Evolutionary conservation across 2,329 filamentous ascomycete species (phyloP).

Genomic region (Botrytis byssoidea): DNA sequence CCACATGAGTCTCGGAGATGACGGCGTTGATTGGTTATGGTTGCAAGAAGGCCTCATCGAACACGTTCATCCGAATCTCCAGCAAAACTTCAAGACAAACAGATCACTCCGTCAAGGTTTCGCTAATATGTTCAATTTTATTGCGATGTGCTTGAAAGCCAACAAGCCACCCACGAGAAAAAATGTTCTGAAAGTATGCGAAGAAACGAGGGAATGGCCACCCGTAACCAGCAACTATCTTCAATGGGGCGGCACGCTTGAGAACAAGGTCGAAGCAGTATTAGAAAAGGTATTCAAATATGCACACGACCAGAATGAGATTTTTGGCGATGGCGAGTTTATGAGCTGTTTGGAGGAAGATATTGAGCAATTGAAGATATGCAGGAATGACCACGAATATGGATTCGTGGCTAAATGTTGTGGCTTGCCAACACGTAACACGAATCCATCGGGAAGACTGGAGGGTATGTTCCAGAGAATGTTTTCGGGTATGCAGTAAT

Average conservation of each 20-base stretch:
- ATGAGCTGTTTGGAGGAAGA: slow-evolving; percentile 27
- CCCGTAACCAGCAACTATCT: slow-evolving; percentile 38
- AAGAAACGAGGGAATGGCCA: slow-evolving; percentile 28
- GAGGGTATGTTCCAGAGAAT: not conserved
- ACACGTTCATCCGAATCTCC: not conserved
- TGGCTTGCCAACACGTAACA: slow-evolving; percentile 21
- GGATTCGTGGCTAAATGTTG: slow-evolving; percentile 38
- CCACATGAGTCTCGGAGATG: not conserved
- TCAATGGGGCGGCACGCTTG: slow-evolving; percentile 36
- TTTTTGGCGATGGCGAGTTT: slow-evolving; percentile 35
- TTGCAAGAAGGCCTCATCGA: not conserved
- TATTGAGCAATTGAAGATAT: slow-evolving; percentile 34
- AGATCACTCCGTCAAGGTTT: slow-evolving; percentile 29
- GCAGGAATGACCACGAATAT: slow-evolving; percentile 43
- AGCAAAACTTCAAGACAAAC: not conserved
- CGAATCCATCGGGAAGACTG: not conserved
- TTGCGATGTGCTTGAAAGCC: slow-evolving; percentile 31
- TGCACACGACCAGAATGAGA: slow-evolving; percentile 35
- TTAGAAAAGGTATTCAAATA: slow-evolving; percentile 36
- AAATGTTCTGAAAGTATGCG: slow-evolving; percentile 21
- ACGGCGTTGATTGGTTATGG: not conserved
- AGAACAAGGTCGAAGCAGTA: slow-evolving; percentile 29
- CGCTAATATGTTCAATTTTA: slow-evolving; percentile 38
- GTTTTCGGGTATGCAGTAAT: not conserved
- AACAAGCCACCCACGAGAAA: slow-evolving; percentile 21